phyloP scores from a whole-genome alignment of 2,329 filamentous ascomycete genomes.

The Pseudogymnoascus pannorum region DNA sequence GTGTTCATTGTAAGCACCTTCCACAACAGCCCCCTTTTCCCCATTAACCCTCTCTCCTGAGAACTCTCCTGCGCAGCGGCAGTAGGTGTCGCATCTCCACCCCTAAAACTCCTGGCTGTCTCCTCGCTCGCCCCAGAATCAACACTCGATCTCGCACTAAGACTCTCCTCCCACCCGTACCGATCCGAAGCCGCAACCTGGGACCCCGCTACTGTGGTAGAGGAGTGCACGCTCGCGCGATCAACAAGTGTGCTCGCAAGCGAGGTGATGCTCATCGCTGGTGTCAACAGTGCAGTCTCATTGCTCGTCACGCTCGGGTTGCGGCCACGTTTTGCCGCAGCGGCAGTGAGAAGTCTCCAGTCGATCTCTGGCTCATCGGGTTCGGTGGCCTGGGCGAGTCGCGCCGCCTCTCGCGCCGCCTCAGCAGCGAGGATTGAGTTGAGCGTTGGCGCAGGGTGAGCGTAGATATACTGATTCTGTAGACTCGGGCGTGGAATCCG shows the following conservation, averaged over 20 bases:
- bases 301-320: neutral
- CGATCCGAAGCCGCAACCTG: neutral
- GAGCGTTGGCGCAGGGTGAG: neutral
- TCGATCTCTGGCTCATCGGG: neutral
- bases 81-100: neutral
- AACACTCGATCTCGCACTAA: neutral
- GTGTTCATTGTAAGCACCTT: slow-evolving; percentile 1
- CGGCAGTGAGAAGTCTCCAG: neutral
- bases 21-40: neutral
- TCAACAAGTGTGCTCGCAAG: slow-evolving; percentile 4
- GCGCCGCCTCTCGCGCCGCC: neutral
- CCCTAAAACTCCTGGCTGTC: neutral
- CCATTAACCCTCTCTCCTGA: neutral
- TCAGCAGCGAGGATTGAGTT: neutral
- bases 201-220: neutral
- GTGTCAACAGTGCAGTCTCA: neutral
- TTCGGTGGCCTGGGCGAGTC: neutral
- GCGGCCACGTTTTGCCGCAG: neutral
- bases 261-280: neutral
- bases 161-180: slow-evolving; percentile 1
- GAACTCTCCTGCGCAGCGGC: neutral
- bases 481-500: neutral
- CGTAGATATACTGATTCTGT: neutral
- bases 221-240: neutral
- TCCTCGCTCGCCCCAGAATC: neutral